Evolutionary conservation across 306 rosid species (phyloP), one percentile per base, ranked within the genome.

Genomic region (Oxytropis ochrocephala): DNA sequence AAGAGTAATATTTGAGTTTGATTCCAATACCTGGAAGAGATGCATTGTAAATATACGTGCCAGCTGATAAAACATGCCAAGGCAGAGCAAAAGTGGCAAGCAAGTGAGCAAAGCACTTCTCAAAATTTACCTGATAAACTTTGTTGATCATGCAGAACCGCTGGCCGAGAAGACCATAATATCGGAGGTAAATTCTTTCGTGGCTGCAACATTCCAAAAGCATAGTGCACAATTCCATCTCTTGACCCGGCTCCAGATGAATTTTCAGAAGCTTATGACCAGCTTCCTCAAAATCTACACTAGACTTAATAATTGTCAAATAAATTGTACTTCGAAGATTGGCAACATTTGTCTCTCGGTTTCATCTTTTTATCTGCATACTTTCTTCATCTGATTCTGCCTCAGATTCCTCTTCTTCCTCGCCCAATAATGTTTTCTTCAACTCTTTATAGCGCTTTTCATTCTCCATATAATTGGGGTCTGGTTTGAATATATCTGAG

Each of bases 241-340:
- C 99, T 79, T 91, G 99, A 52, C 99, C 99, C 7, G 99, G 88
- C 89, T 94, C 99, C 5, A 94, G 88, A 84, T 88, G 91, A 75
- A 94, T 94, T 82, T 94, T 88, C 48, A 91, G 85, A 67, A 94
- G 99, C 79, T 91, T 91, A 72, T 94, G 99, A 69, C 99, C 92
- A 3, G 97, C 99, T 79, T 94, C 99, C 89, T 91, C 97, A 76
- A 94, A 94, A 80, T 94, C 96, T 44, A 87, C 95, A 84, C 92
- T 88, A 61, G 97, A 91, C 99, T n/a, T n/a, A n/a, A 94, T 94
- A 36, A 94, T 94, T 21, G 97, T 94, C 63, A 94, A 78, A 78
- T 88, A 94, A 24, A 94, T 94, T 29, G 99, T 91, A 64, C 97
- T 88, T 38, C 96, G 79, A 52, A 94, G 96, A 74, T 94, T 94